Percentiles rank a stretch among this genome's conserved stretches.
These are phyloP conservation scores for Penicillium hordei DNA, from an alignment of 2,329 filamentous ascomycete species.

Conservation along the genomic window DNA sequence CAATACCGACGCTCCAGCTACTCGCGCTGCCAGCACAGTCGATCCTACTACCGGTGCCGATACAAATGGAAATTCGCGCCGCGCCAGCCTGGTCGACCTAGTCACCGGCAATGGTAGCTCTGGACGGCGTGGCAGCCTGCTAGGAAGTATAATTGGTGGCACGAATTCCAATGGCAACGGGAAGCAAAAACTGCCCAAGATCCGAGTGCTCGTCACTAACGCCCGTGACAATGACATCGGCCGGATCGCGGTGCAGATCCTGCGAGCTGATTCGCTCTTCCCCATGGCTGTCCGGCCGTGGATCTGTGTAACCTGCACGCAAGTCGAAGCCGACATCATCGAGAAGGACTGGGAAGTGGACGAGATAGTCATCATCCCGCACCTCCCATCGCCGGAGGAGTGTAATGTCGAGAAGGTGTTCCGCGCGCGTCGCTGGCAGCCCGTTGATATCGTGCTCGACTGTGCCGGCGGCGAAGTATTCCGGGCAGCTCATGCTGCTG, in stretches of 20 bases:
- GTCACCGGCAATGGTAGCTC: constrained; percentile 7
- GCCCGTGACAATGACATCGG: constrained; percentile 40
- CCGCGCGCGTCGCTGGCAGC: constrained; percentile 31
- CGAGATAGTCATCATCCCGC: constrained; percentile 33
- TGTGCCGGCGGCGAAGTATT: constrained; percentile 38
- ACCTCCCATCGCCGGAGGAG: constrained; percentile 24
- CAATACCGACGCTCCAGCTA: not conserved
- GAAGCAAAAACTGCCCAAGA: constrained; percentile 10
- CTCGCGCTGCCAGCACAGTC: not conserved
- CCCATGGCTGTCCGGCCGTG: constrained; percentile 29
- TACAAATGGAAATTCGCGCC: not conserved
- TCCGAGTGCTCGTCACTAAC: constrained; percentile 43
- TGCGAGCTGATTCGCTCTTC: constrained; percentile 38
- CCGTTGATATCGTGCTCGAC: constrained; percentile 45
- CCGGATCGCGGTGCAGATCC: constrained; percentile 38
- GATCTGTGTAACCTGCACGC: constrained; percentile 40
- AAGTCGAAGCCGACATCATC: constrained; percentile 29
- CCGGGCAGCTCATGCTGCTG: constrained; percentile 33
- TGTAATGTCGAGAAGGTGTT: constrained; percentile 37
- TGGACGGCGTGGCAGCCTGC: not conserved
- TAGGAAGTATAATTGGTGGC: not conserved
- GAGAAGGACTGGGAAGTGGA: constrained; percentile 34
- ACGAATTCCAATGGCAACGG: not conserved
- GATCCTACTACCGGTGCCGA: not conserved
- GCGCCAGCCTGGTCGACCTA: not conserved